Base-by-base conservation (phyloP, 2,329 filamentous ascomycete species). In the Cytospora leucostoma region DNA sequence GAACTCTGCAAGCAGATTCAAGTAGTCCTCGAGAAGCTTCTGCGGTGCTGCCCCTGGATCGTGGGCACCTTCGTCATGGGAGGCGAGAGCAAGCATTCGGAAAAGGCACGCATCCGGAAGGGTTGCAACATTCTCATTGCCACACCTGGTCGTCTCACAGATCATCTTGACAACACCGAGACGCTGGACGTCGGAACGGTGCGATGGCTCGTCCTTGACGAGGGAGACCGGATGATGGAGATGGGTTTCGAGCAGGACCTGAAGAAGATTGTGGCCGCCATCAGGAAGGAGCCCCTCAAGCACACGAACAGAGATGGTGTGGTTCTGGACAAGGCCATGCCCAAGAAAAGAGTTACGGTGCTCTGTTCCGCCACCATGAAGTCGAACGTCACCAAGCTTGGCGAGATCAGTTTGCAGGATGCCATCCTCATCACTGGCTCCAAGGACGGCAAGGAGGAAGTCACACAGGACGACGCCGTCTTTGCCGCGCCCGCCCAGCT, bases 211-310 rank as follows among this genome's bases (percentile, higher is more conserved):
- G 88, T 99, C 2, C 83, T 99, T 7, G 95, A 99, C 71, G 95
- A 99, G 76, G 95, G 95, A 35, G 95, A 99, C 81, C 86, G 95
- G n/a, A 80, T 99, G 73, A 97, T 99, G 94, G 95, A 99, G 73
- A 84, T 98, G 71, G 95, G 95, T 0, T 99, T 99, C 69, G 95
- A 98, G 76, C 88, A 97, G 60, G 94, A 98, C 71, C 86, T 99
- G 65, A 90, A 91, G 72, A 90, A 89, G 65, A 94, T 97, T 67
- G 90, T 99, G 17, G 83, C 86, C 61, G 90, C 90, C 66, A 85
- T 98, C 62, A 88, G 93, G 66, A 78, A 88, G 52, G 83, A 89
- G 61, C 77, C 80, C 35, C 74, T 89, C 21, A 80, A 83, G 44
- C 83, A 84, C 62, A 84, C 83, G 61, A 86, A 85, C 35, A 83